Evolutionary conservation across 306 rosid genomes (phyloP).

Genomic region (Quercus cerris): DNA sequence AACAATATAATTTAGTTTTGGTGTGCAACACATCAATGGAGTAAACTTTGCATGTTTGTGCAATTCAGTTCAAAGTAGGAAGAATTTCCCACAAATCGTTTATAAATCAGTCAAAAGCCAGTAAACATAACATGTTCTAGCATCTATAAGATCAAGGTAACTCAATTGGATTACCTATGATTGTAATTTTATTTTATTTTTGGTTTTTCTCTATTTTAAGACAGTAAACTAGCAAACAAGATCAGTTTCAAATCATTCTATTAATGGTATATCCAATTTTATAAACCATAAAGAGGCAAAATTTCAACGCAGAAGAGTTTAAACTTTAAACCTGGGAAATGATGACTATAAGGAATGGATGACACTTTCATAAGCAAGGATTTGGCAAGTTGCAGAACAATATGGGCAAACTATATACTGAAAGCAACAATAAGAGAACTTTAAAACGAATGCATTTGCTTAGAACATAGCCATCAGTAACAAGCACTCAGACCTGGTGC

Average conservation of each 20-base stretch:
- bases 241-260: background rate
- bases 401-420: background rate
- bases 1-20: background rate
- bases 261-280: background rate
- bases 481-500: background rate
- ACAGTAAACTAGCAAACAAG: background rate
- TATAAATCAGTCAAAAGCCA: background rate
- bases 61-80: background rate
- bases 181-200: background rate
- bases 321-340: constrained; percentile 6
- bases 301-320: background rate
- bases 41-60: background rate
- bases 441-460: background rate
- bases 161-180: background rate
- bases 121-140: background rate
- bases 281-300: background rate
- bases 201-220: background rate
- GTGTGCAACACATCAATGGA: background rate
- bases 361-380: constrained; percentile 7
- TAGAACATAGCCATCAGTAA: background rate
- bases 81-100: background rate
- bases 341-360: background rate
- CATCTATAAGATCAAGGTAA: background rate
- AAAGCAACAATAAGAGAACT: background rate
- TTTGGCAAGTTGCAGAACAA: background rate